Conservation (phyloP, 2,329 filamentous ascomycete species). For the Colletotrichum noveboracense region DNA sequence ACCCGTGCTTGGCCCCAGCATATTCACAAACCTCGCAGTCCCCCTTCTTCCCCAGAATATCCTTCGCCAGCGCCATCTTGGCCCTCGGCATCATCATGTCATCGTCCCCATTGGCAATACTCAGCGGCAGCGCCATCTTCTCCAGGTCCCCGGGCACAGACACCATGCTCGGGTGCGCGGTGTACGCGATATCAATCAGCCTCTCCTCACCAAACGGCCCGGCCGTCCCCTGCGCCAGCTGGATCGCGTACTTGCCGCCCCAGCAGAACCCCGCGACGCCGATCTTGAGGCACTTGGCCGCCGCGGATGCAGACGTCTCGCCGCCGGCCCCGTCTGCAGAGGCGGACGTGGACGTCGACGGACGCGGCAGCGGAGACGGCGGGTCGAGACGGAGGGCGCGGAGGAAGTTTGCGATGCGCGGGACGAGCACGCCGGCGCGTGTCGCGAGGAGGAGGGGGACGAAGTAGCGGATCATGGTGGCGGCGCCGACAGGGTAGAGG, state of each 20-base stretch:
- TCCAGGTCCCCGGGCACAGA: constrained; percentile 52
- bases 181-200: constrained; percentile 57
- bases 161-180: constrained; percentile 57
- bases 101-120: constrained; percentile 49
- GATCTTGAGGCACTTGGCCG: constrained; percentile 35
- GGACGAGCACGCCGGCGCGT: constrained; percentile 33
- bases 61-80: constrained; percentile 37
- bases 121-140: constrained; percentile 46
- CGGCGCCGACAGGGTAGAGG: constrained; percentile 32
- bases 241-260: constrained; percentile 61
- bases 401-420: constrained; percentile 41
- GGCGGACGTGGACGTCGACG: background rate
- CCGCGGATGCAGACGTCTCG: background rate
- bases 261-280: constrained; percentile 67
- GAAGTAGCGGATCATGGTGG: constrained; percentile 15
- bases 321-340: background rate
- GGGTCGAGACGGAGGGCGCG: constrained; percentile 36
- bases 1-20: constrained; percentile 33
- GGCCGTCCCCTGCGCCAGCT: constrained; percentile 35
- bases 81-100: constrained; percentile 44
- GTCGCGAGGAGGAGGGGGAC: constrained; percentile 38
- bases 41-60: constrained; percentile 37
- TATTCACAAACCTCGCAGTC: constrained; percentile 30
- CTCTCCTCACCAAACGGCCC: constrained; percentile 28
- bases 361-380: background rate